Evolutionary conservation across 352 stramenopile genomes (phyloP), one percentile per base, ranked within the genome.

Genomic region (Globisporangium camurandrum): DNA sequence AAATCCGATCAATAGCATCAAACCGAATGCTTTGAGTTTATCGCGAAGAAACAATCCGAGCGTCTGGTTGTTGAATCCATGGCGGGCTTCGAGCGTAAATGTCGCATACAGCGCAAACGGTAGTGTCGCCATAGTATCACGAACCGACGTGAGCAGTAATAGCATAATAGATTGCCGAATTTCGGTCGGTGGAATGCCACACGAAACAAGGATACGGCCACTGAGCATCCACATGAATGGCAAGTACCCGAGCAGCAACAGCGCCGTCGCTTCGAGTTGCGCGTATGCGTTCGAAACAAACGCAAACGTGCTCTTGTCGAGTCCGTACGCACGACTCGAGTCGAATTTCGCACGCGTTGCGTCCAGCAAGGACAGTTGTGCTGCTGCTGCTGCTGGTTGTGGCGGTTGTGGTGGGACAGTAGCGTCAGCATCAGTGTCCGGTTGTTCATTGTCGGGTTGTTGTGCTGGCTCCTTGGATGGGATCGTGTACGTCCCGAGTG

Each of bases 1-100:
- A 53, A 71, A 86, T 3, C 78, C 78, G 34, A 92, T 95, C 7
- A 77, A 71, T 22, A 86, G 67, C 47, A 88, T 91, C n/a, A 99
- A 68, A 37, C 62, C 38, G 4, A 98, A 67, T 22, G 73, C 69
- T 62, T 98, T 98, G 53, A 98, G 50, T 62, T 98, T 98, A 75
- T 99, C 96, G 16, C 75, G 85, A 39, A 98, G 69, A 59, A 98
- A 99, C 17, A 99, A 69, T 16, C 67, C 65, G 1, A 95, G 57
- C 22, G 95, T 98, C 57, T 96, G 86, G 64, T 98, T 98, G 70
- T 99, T 99, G 59, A 99, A 99, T 23, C 96, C 96, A 60, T 99
- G 95, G 31, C 93, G 86, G 36, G 79, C 82, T 64, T 99, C 96
- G 48, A 99, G 84, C 39, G 96, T 77, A 67, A 99, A 99, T 8